phyloP scores from a whole-genome alignment of 768 basidiomycete genomes.

The Mycena epipterygia region DNA sequence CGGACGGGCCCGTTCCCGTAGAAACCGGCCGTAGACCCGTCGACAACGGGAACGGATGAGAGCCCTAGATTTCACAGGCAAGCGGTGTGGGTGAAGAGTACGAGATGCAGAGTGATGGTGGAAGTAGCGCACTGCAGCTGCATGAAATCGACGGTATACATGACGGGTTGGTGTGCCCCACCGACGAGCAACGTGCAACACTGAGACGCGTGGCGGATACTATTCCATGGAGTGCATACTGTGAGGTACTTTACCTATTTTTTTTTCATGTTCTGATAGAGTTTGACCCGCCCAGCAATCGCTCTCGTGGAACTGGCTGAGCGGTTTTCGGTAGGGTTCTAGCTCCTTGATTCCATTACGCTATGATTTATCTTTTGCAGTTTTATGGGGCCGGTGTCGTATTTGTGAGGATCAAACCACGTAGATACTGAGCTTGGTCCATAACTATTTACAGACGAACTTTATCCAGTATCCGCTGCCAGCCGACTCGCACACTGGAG shows the following conservation, averaged over 20 bases:
- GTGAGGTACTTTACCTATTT: constrained; percentile 44
- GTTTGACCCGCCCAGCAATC: constrained; percentile 59
- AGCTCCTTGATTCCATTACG: not conserved
- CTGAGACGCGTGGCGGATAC: constrained; percentile 73
- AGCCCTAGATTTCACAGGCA: not conserved
- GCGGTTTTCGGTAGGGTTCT: constrained; percentile 72
- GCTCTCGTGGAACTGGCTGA: constrained; percentile 80
- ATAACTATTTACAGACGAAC: constrained; percentile 57
- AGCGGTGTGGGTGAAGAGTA: constrained; percentile 9
- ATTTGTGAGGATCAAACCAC: constrained; percentile 9
- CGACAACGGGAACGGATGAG: no score
- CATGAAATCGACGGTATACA: constrained; percentile 47
- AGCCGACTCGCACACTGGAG: constrained; percentile 73
- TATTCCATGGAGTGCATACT: constrained; percentile 71
- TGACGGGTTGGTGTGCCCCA: constrained; percentile 74
- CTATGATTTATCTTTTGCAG: not conserved
- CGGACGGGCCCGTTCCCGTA: no score
- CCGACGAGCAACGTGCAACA: constrained; percentile 70
- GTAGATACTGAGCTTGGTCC: not conserved
- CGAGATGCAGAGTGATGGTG: constrained; percentile 10
- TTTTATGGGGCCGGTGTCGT: constrained; percentile 34
- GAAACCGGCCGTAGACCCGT: no score
- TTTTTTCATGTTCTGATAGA: not conserved
- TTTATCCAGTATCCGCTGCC: constrained; percentile 84
- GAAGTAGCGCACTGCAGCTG: not conserved